These are phyloP conservation scores for Biscogniauxia sp. DNA, from an alignment of 2,329 filamentous ascomycete genomes.

Conservation along the genomic window DNA sequence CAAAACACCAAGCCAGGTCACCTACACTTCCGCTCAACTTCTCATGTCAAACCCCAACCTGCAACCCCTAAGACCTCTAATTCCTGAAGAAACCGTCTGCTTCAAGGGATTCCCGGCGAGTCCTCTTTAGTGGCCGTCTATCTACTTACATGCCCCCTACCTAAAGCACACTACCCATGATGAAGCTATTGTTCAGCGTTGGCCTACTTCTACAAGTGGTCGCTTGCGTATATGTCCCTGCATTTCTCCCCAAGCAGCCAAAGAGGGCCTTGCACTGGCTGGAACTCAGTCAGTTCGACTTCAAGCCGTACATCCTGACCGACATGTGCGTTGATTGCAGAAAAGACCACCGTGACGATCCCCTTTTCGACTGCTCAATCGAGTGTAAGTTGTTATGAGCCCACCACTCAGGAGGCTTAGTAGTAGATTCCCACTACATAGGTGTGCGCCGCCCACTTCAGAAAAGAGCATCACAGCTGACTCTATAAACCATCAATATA, in stretches of 20 bases:
- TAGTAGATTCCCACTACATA: background rate
- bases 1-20: background rate
- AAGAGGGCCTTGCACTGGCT: background rate
- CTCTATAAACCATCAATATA: background rate
- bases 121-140: too few relatives aligned
- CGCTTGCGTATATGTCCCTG: background rate
- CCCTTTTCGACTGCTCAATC: constrained; percentile 16
- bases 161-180: background rate
- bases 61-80: too few relatives aligned
- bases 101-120: too few relatives aligned
- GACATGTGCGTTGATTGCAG: constrained; percentile 15
- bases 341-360: constrained; percentile 1
- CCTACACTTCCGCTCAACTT: background rate
- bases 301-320: constrained; percentile 14
- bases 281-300: constrained; percentile 17
- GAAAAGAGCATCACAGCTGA: background rate
- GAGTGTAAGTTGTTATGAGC: constrained; percentile 15
- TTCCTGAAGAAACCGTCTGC: too few relatives aligned
- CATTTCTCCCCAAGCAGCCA: background rate
- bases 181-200: background rate
- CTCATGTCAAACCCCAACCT: background rate
- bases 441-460: background rate
- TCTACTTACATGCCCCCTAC: background rate
- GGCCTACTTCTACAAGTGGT: background rate
- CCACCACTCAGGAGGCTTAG: background rate